phyloP scores from a whole-genome alignment of 805 yeast species.

The Teunomyces gatunensis region DNA sequence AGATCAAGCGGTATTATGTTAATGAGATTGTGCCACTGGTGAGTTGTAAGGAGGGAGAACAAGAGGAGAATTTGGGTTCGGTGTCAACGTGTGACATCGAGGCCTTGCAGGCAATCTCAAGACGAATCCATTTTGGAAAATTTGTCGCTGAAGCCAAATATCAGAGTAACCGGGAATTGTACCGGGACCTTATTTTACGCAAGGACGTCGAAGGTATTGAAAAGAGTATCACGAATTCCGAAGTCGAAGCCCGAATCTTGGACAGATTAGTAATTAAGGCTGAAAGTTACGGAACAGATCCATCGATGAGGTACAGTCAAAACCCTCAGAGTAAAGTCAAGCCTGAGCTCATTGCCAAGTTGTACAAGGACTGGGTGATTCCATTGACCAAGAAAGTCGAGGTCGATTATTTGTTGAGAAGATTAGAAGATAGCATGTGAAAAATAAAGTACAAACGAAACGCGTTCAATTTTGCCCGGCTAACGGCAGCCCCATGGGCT shows the following conservation, averaged over 20 bases:
- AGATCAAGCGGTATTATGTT: slow-evolving; percentile 67
- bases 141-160: slow-evolving; percentile 97
- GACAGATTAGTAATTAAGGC: slow-evolving; percentile 79
- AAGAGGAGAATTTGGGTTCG: slow-evolving; percentile 83
- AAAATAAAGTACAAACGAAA: neutral
- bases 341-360: slow-evolving; percentile 76
- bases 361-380: slow-evolving; percentile 84
- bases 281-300: slow-evolving; percentile 83
- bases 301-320: slow-evolving; percentile 70
- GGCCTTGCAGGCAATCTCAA: slow-evolving; percentile 78
- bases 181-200: slow-evolving; percentile 60
- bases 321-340: slow-evolving; percentile 69
- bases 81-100: slow-evolving; percentile 84
- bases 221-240: slow-evolving; percentile 78
- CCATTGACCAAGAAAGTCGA: slow-evolving; percentile 96
- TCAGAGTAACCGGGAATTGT: slow-evolving; percentile 60
- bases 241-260: slow-evolving; percentile 82
- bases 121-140: slow-evolving; percentile 95
- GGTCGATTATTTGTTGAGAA: slow-evolving; percentile 81
- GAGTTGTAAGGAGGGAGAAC: slow-evolving; percentile 66
- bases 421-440: slow-evolving; percentile 58
- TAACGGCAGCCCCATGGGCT: neutral
- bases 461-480: neutral
- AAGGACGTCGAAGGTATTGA: slow-evolving; percentile 72
- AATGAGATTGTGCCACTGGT: slow-evolving; percentile 72